Evolutionary conservation across 768 basidiomycete species (phyloP), one percentile per base, ranked within the genome.

Genomic region (Pulveroboletus sp.): DNA sequence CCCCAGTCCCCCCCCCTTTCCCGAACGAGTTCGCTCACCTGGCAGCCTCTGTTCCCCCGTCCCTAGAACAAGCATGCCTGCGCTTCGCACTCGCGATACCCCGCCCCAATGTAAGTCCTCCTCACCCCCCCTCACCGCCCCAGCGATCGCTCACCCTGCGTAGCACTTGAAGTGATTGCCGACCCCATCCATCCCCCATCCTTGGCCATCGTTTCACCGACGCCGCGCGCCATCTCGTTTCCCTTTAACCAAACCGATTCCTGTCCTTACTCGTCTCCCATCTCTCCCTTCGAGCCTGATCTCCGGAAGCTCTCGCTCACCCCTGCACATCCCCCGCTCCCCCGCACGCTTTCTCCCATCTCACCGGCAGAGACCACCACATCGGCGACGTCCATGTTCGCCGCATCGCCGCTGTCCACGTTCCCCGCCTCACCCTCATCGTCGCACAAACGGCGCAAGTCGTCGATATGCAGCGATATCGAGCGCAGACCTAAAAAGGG

Each of bases 141-240:
- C 21, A 21, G 2, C 21, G 10, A 57, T 15, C 50, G 47, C 64
- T 58, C 57, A 59, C 56, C 50, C 6, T 36, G 8, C 27, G 18
- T 61, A 86, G 83, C 81, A 76, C 85, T 87, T 74, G 82, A 86
- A 74, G 85, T 87, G 78, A 76, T 80, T 63, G 80, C 82, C 69
- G 82, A 82, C 73, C 76, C 75, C 60, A 73, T 74, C 24, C 73
- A 74, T 55, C 70, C 76, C 46, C 85, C 86, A 61, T 63, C 73
- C 43, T 56, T 77, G 57, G 73, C 62, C 72, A 82, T 75, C 73
- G 71, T 71, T 76, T 85, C 71, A 42, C 80, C 72, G 77, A 86
- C 76, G 72, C 76, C 76, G 69, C 76, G 76, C 73, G 76, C 76
- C 68, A 66, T 69, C 58, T 62, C 69, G 43, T 77, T 77, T 62